Evolutionary conservation across 768 basidiomycete species (phyloP), one percentile per base, ranked within the genome.

Genomic region (Mycena galopus): DNA sequence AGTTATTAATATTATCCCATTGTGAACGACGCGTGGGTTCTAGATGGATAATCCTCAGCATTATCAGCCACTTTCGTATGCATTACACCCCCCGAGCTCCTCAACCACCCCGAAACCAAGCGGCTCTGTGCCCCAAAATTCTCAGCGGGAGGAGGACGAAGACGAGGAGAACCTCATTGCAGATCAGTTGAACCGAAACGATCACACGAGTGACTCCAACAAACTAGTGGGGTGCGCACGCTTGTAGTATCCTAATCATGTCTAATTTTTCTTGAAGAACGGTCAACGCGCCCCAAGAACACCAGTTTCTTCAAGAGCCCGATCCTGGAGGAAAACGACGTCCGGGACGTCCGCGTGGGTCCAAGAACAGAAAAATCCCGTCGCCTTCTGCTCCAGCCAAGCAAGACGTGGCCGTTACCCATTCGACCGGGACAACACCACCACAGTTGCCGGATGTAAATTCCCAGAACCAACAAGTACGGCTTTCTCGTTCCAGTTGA

Each of bases 61-160:
- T 73, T 93, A 94, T 83, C 93, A 93, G 73, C 92, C 93, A 30
- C 87, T 94, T 76, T 94, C 93, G 66, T 91, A 93, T 84, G 93
- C 93, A 51, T 86, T 94, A 44, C 85, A 92, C 79, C 91, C 90
- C 0, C 91, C 89, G 73, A 69, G 53, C 10, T 83, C 80, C 78
- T 81, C 79, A 62, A 78, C 79, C 33, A 79, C 69, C 63, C 82
- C 72, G 75, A 72, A 70, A 39, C 63, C 82, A 77, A 77, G 67
- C 74, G 80, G 77, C 42, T 25, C 57, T 29, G 32, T 64, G 32
- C 58, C 47, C 69, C 62, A 30, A 7, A 55, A 29, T 44, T 51
- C 23, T n/a, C 74, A 70, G 72, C 55, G 85, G 23, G 88, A 89
- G n/a, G 88, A 88, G 66, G 92, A 93, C 65, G 91, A 90, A n/a